These are phyloP conservation scores for Kingdonia uniflora DNA, from an alignment of 164 flowering plant species.

Conservation along the genomic window DNA sequence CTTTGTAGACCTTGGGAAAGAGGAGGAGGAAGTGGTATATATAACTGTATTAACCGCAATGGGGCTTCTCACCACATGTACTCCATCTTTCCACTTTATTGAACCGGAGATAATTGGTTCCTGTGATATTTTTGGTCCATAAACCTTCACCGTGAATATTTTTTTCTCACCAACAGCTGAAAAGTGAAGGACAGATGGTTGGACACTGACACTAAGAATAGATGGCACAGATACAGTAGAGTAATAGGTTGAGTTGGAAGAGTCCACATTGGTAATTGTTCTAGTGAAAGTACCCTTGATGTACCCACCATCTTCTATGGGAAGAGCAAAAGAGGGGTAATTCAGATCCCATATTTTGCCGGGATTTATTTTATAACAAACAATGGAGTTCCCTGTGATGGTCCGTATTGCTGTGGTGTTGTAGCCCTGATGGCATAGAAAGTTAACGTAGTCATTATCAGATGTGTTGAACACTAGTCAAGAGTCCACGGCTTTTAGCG, in stretches of 20 bases:
- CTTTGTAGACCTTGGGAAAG: conserved; percentile 2
- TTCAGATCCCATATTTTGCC: conserved; percentile 40
- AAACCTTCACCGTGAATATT: conserved; percentile 19
- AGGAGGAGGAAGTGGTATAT: neutral
- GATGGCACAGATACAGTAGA: conserved; percentile 10
- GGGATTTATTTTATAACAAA: conserved; percentile 17
- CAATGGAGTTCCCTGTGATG: conserved; percentile 24
- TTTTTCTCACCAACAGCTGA: conserved; percentile 22
- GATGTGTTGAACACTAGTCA: conserved; percentile 19
- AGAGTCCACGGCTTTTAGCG: conserved; percentile 14
- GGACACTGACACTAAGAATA: conserved; percentile 10
- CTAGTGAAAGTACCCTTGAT: conserved; percentile 26
- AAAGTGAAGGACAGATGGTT: conserved; percentile 26
- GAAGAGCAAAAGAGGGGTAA: conserved; percentile 41
- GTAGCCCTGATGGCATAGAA: conserved; percentile 43
- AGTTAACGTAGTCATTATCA: conserved; percentile 13
- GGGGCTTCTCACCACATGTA: conserved; percentile 28
- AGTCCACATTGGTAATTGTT: conserved; percentile 42
- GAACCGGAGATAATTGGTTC: conserved; percentile 27
- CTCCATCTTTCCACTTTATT: conserved; percentile 25
- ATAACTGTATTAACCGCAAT: conserved; percentile 23
- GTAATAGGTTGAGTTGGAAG: conserved; percentile 32
- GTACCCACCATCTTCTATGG: conserved; percentile 29
- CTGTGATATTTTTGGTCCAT: conserved; percentile 23
- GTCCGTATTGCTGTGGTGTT: conserved; percentile 17